Percentiles rank a stretch among this genome's conserved stretches.
These are phyloP conservation scores for Petasospora rhodanensis DNA, from an alignment of 1,139 yeast species.

Conservation along the genomic window DNA sequence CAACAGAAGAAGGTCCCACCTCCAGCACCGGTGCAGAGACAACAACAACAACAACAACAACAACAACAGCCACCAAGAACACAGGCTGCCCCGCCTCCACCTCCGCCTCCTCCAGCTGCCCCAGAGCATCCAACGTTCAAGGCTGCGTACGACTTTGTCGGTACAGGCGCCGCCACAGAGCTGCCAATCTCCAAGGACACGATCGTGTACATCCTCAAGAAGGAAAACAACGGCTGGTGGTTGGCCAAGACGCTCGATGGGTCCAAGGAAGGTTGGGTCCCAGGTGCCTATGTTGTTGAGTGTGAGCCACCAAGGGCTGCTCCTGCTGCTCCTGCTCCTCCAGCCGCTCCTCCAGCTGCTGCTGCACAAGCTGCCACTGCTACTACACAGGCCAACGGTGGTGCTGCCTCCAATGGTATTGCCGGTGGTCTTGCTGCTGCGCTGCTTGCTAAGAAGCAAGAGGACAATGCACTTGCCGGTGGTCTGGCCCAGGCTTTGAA, in stretches of 20 bases:
- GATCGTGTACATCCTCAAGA: slow-evolving; percentile 61
- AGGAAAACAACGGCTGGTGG: slow-evolving; percentile 89
- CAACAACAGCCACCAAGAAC: slow-evolving; percentile 16
- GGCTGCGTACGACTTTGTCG: slow-evolving; percentile 87
- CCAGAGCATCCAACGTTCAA: slow-evolving; percentile 76
- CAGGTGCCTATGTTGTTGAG: slow-evolving; percentile 81
- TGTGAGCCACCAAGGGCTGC: slow-evolving; percentile 38
- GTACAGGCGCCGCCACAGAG: slow-evolving; percentile 77
- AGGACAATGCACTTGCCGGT: slow-evolving; percentile 62
- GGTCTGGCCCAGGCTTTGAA: slow-evolving; percentile 88
- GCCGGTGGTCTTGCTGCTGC: slow-evolving; percentile 76
- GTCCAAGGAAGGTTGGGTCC: slow-evolving; percentile 92
- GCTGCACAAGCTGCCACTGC: too few species aligned
- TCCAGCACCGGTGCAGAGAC: slow-evolving; percentile 13
- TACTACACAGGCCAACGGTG: too few species aligned
- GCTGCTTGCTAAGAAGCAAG: slow-evolving; percentile 59
- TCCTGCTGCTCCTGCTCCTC: slow-evolving; percentile 12
- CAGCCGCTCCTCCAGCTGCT: slow-evolving; percentile 6
- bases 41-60: slow-evolving; percentile 15
- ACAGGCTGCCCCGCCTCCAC: slow-evolving; percentile 54
- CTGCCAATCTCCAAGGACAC: slow-evolving; percentile 75
- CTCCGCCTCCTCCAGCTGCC: slow-evolving; percentile 56
- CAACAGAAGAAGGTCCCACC: slow-evolving; percentile 28
- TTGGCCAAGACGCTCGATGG: slow-evolving; percentile 76
- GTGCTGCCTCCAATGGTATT: slow-evolving; percentile 28